Evolutionary conservation across 805 yeast genomes (phyloP), one percentile per base, ranked within the genome.

Genomic region (Ogataea neopini): DNA sequence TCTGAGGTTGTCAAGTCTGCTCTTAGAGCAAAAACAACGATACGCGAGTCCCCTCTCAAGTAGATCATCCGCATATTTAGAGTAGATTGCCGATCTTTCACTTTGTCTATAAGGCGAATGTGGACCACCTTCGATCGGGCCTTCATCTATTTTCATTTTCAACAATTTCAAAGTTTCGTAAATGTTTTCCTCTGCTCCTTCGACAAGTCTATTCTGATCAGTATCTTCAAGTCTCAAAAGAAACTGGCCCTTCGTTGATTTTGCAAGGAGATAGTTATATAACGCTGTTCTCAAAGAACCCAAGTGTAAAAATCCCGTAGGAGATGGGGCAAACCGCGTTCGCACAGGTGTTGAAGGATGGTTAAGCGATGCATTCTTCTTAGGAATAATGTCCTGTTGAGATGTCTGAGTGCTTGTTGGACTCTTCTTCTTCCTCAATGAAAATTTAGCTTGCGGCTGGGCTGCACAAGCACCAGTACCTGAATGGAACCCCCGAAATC

Each of bases 301-400:
- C 49, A 94, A 64, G 63, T 94, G 99, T n/a, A 94, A 72, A 51
- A 80, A 80, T 0, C 99, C 99, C 0, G 99, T 94, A 1, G 99
- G 99, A 1, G 97, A 90, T 0, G 99, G 99, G 0, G 99, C 99
- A 67, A 94, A 94, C 53, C 99, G 70, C 1, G 98, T 88, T 54
- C 97, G 68, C 0, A 83, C 95, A 0, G 94, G 89, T 0, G 50
- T 29, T 1, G 48, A 54, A 1, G 83, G 80, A 38, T 74, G 53
- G 7, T 15, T 8, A 37, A 39, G 13, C 30, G 30, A 23, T 11
- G 25, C 25, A 22, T 22, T 30, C 18, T 26, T 40, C 28, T 40
- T 45, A n/a, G 19, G 14, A 32, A 18, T 29, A 39, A 34, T 36
- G 43, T 41, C 11, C 5, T 26, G 18, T 11, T 30, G 9, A 4